Percentiles rank a stretch among this genome's conserved stretches.
Conservation (phyloP, 2,329 filamentous ascomycete species). For the Thielaviopsis musarum region DNA sequence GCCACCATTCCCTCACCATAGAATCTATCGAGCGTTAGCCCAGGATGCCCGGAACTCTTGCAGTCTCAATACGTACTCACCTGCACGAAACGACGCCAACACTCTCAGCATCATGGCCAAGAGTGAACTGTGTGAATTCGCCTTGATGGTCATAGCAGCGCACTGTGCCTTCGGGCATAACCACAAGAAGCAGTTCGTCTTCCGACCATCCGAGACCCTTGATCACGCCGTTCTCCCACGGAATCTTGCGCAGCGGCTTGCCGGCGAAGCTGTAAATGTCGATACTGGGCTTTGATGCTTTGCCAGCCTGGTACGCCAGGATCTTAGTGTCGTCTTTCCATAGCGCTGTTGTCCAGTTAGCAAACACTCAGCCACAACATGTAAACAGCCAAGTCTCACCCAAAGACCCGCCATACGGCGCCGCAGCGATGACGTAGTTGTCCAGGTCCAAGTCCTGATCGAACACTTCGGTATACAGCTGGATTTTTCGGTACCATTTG, state of each 20-base stretch:
- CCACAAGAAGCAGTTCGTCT: constrained; percentile 77
- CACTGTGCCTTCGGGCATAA: constrained; percentile 79
- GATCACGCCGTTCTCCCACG: constrained; percentile 82
- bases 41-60: constrained; percentile 1
- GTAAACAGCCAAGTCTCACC: constrained; percentile 37
- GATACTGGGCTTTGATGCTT: constrained; percentile 64
- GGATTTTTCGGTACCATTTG: constrained; percentile 86
- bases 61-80: constrained; percentile 16
- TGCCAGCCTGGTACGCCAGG: constrained; percentile 56
- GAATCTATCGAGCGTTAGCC: constrained; percentile 33
- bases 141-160: constrained; percentile 84
- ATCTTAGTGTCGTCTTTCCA: constrained; percentile 80
- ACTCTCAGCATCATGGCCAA: constrained; percentile 80
- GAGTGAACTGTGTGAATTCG: constrained; percentile 85
- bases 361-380: not conserved
- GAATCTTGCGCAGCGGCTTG: constrained; percentile 67
- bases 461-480: constrained; percentile 85
- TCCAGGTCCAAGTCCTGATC: constrained; percentile 87
- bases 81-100: constrained; percentile 74
- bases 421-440: constrained; percentile 81
- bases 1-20: constrained; percentile 89
- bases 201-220: constrained; percentile 91
- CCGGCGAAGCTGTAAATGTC: constrained; percentile 90
- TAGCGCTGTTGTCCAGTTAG: constrained; percentile 40
- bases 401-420: constrained; percentile 83